Evolutionary conservation across 768 basidiomycete species (phyloP).

Genomic region (Lentinula edodes): DNA sequence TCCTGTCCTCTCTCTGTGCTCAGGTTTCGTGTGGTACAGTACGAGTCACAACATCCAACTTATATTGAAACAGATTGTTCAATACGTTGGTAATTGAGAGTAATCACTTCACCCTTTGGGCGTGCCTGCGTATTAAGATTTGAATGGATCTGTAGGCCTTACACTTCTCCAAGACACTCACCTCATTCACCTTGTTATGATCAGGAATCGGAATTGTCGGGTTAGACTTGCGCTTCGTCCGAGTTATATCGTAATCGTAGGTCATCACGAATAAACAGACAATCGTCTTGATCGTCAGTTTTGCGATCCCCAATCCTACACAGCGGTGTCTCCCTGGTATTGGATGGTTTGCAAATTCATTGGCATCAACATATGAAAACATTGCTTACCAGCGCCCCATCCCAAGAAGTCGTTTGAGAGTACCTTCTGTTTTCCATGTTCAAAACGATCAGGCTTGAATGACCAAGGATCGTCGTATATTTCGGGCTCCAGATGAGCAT

Average conservation of each 20-base stretch:
- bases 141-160: no score
- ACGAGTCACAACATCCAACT: no score
- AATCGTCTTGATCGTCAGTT: background rate
- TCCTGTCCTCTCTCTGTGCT: no score
- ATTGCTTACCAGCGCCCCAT: slow-evolving; percentile 7
- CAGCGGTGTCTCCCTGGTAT: slow-evolving; percentile 1
- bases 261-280: slow-evolving; percentile 1
- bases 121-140: background rate
- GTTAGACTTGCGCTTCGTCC: background rate
- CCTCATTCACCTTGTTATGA: background rate
- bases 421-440: background rate
- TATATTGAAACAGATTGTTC: background rate
- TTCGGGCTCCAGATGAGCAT: background rate
- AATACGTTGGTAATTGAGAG: background rate
- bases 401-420: background rate
- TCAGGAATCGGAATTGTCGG: background rate
- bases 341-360: background rate
- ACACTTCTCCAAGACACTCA: background rate
- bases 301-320: background rate
- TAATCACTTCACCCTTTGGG: background rate
- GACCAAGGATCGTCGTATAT: background rate
- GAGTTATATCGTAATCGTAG: background rate
- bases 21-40: no score
- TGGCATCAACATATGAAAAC: background rate
- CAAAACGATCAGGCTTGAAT: slow-evolving; percentile 1